Evolutionary conservation across 176 grass and related monocot species (phyloP), one percentile per base, ranked within the genome.

Genomic region (sorghum (Sorghum bicolor)): DNA sequence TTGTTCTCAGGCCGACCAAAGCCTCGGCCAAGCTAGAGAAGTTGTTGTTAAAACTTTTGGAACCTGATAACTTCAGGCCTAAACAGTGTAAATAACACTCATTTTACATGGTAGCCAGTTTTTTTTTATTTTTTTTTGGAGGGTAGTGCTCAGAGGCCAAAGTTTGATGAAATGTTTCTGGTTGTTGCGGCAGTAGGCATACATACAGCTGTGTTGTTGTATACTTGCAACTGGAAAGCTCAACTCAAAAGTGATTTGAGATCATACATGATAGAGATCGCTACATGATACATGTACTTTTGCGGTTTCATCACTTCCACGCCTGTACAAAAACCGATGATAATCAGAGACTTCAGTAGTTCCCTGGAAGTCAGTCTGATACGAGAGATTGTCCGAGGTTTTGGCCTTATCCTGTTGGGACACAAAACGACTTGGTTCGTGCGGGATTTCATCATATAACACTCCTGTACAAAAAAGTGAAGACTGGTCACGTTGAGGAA

Each of bases 81-180:
- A 99, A 86, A 86, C 96, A 99, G 72, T 99, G 96, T 98, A 93
- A 87, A 98, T 98, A 93, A 85, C 64, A 67, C 61, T 78, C 44
- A 12, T 83, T 44, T 76, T 84, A 84, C 74, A 70, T 84, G 50
- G 50, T 87, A 84, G 80, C 50, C 80, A 87, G 70, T 17, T 84
- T 48, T 16, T 75, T 10, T 75, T n/a, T n/a, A n/a, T 75, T 76
- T 67, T 83, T 83, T 79, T 41, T 72, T 44, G 2, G 5, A 2
- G 12, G 37, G 30, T 87, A 87, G 84, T 70, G 48, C 41, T 68
- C 75, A 32, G 68, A 66, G 60, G 69, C 37, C 17, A 44, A 64
- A 68, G 20, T 69, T 50, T 64, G 36, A 63, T 64, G 75, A 72
- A 32, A 26, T 79, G 9, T 45, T 77, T 77, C 33, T 80, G 39